phyloP scores from a whole-genome alignment of 441 rosid genomes.

The Adansonia gregorii region DNA sequence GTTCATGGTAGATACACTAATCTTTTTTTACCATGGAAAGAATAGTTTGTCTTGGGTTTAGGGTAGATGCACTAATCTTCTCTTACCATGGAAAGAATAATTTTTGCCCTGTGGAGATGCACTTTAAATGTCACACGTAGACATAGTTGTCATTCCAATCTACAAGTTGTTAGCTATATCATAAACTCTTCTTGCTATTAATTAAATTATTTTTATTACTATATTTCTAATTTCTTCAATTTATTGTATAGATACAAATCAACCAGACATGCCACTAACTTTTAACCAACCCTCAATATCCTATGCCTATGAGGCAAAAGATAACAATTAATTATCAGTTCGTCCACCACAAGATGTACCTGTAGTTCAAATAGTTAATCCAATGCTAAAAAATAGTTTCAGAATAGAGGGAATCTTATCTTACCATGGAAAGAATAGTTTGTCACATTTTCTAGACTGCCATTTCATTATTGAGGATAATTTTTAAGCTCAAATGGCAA shows the following conservation, averaged over 20 bases:
- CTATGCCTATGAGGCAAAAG: conserved; percentile 21
- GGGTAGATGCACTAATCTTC: too few relatives aligned
- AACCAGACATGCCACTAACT: conserved; percentile 29
- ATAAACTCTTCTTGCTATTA: not conserved
- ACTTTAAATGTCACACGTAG: not conserved
- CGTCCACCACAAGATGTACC: too few relatives aligned
- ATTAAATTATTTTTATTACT: not conserved
- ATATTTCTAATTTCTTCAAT: not conserved
- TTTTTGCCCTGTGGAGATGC: too few relatives aligned
- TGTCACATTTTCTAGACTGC: conserved; percentile 13
- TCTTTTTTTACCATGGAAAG: too few relatives aligned
- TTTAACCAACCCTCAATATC: conserved; percentile 34
- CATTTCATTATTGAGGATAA: conserved; percentile 19
- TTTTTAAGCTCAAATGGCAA: conserved; percentile 31
- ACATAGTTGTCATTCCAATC: not conserved
- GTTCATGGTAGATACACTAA: too few relatives aligned
- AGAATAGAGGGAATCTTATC: conserved; percentile 18
- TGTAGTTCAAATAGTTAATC: conserved; percentile 15
- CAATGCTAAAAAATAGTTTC: conserved; percentile 43
- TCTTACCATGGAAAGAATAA: too few relatives aligned
- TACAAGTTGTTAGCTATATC: not conserved
- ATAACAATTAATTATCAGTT: conserved; percentile 3
- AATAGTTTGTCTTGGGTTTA: too few relatives aligned
- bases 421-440: conserved; percentile 27
- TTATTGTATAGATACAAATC: conserved; percentile 27